A percentile compares a stretch with the other conserved stretches of the same genome.
Conservation (phyloP, 192 early-diverging fungal genomes). For the Coemansia sp. region DNA sequence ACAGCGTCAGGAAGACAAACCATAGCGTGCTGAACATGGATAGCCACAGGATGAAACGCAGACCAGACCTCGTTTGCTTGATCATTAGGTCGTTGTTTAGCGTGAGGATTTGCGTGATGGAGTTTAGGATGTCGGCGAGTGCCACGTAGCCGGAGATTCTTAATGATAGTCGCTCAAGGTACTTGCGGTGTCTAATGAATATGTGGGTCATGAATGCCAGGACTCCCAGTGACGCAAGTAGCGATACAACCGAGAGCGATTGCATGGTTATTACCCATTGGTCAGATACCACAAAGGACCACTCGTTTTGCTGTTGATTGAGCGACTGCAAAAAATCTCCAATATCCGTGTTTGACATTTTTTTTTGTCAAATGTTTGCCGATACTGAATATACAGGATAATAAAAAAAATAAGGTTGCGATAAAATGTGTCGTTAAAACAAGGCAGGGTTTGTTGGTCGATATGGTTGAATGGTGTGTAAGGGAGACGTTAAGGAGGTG, state of each 20-base stretch:
- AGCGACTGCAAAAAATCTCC: not conserved
- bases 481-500: not conserved
- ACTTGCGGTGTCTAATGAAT: conserved; percentile 15
- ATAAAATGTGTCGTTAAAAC: not conserved
- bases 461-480: too few relatives aligned
- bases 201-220: conserved; percentile 13
- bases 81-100: conserved; percentile 41
- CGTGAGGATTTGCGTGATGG: conserved; percentile 23
- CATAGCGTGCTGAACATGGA: conserved; percentile 29
- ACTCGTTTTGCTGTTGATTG: conserved; percentile 3
- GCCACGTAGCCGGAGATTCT: conserved; percentile 40
- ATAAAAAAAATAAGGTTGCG: not conserved
- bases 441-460: too few relatives aligned
- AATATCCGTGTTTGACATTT: not conserved
- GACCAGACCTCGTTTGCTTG: not conserved
- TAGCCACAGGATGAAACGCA: conserved; percentile 42
- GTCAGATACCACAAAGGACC: conserved; percentile 36
- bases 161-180: conserved; percentile 35
- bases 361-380: not conserved
- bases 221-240: conserved; percentile 23
- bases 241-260: conserved; percentile 27
- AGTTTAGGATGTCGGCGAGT: conserved; percentile 13
- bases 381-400: not conserved
- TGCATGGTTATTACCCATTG: conserved; percentile 27
- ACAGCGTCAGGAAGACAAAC: conserved; percentile 35